A percentile compares a stretch with the other conserved stretches of the same genome.
These are phyloP conservation scores for Aspergillus avenaceus DNA, from an alignment of 495 filamentous ascomycete species.

Conservation along the genomic window DNA sequence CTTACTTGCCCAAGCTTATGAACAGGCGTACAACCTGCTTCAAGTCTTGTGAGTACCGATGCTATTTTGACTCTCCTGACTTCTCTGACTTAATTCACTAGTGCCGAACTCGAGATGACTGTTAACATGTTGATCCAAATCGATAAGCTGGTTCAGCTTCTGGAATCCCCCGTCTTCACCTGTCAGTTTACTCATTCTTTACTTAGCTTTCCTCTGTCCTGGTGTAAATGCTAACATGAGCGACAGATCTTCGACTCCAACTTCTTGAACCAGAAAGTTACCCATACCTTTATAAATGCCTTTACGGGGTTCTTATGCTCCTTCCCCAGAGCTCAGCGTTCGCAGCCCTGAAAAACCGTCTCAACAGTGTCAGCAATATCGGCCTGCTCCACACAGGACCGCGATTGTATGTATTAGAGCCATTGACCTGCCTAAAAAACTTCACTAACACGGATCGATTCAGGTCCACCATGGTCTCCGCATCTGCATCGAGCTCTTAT, in stretches of 20 bases:
- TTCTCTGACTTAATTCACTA: conserved; percentile 43
- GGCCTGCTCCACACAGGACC: conserved; percentile 86
- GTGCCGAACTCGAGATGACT: conserved; percentile 97
- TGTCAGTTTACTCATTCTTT: conserved; percentile 48
- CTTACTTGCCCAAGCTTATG: conserved; percentile 94
- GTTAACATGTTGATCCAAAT: conserved; percentile 99
- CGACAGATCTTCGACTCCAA: conserved; percentile 85
- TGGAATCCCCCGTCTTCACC: conserved; percentile 97
- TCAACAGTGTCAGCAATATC: conserved; percentile 95
- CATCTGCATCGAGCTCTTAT: conserved; percentile 22
- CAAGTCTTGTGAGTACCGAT: conserved; percentile 79
- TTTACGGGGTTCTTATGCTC: conserved; percentile 97
- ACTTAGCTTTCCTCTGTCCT: neutral
- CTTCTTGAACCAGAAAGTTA: conserved; percentile 97
- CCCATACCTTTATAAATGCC: conserved; percentile 95
- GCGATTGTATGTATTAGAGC: conserved; percentile 65
- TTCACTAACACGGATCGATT: conserved; percentile 2
- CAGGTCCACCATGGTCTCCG: conserved; percentile 4
- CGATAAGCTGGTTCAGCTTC: conserved; percentile 95
- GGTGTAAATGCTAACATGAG: conserved; percentile 1
- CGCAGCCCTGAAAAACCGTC: conserved; percentile 90
- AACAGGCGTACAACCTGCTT: conserved; percentile 93
- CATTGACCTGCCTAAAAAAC: neutral
- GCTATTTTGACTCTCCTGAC: neutral
- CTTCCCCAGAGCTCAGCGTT: conserved; percentile 96